phyloP scores from a whole-genome alignment of 202 grass and related monocot genomes.

The Musa balbisiana region DNA sequence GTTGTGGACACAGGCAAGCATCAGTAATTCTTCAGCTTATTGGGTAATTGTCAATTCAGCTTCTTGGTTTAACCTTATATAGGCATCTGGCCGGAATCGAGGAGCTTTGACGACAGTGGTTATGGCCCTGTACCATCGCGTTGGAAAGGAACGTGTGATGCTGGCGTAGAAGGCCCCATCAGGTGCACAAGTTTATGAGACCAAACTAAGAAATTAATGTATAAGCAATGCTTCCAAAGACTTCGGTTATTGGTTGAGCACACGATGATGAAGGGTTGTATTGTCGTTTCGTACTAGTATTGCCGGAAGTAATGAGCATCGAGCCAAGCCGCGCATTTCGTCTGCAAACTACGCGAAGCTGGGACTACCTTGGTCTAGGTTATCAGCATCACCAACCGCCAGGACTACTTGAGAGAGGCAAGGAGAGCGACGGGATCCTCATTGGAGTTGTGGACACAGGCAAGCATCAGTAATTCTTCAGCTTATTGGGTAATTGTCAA shows the following conservation, averaged over 20 bases:
- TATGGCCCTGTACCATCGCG: slow-evolving; percentile 24
- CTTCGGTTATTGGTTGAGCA: too few relatives aligned
- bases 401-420: neutral
- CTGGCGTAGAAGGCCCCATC: slow-evolving; percentile 1
- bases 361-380: slow-evolving; percentile 10
- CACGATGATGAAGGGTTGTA: too few relatives aligned
- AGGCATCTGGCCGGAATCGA: slow-evolving; percentile 56
- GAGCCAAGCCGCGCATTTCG: neutral
- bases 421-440: neutral
- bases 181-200: slow-evolving; percentile 24
- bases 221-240: too few relatives aligned
- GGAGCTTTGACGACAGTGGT: slow-evolving; percentile 30
- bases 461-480: neutral
- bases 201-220: too few relatives aligned
- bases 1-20: too few relatives aligned
- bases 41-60: neutral
- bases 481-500: neutral
- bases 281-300: neutral
- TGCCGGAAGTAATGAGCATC: slow-evolving; percentile 2
- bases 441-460: slow-evolving; percentile 5
- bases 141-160: slow-evolving; percentile 46
- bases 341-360: slow-evolving; percentile 9
- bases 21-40: too few relatives aligned
- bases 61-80: neutral
- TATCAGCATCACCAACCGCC: neutral